Conservation (phyloP, 768 basidiomycete genomes). For the Mycena alexandri region DNA sequence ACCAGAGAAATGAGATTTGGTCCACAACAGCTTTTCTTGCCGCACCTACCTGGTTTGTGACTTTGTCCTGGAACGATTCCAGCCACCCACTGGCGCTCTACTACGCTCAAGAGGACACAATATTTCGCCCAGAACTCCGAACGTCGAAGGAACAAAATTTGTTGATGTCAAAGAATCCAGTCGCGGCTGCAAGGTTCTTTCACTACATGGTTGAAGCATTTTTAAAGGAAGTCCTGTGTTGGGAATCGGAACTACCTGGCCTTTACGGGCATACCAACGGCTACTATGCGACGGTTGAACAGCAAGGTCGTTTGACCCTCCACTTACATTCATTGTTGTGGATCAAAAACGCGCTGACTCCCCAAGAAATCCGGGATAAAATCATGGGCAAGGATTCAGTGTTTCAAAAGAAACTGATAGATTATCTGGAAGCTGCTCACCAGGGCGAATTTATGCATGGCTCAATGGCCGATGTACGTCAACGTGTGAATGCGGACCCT, state of each 20-base stretch:
- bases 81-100: conserved; percentile 51
- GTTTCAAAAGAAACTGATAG: conserved; percentile 28
- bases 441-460: conserved; percentile 38
- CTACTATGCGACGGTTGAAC: conserved; percentile 48
- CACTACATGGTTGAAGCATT: conserved; percentile 39
- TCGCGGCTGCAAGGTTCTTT: conserved; percentile 40
- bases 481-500: neutral
- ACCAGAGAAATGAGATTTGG: conserved; percentile 50
- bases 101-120: conserved; percentile 43
- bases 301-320: conserved; percentile 46
- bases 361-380: conserved; percentile 37
- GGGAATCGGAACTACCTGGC: conserved; percentile 7
- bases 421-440: conserved; percentile 25
- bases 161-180: conserved; percentile 36
- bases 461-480: conserved; percentile 34
- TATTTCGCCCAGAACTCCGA: conserved; percentile 37
- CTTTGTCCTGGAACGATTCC: conserved; percentile 47
- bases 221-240: conserved; percentile 33
- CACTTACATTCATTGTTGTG: conserved; percentile 46
- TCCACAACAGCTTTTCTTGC: conserved; percentile 42
- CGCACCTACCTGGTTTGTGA: conserved; percentile 52
- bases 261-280: conserved; percentile 38
- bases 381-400: conserved; percentile 10
- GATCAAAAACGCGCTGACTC: conserved; percentile 34
- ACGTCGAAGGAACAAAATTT: conserved; percentile 6